A percentile compares a stretch with the other conserved stretches of the same genome.
Evolutionary conservation across 2,329 filamentous ascomycete genomes (phyloP).

Genomic region (Talaromyces sp.): DNA sequence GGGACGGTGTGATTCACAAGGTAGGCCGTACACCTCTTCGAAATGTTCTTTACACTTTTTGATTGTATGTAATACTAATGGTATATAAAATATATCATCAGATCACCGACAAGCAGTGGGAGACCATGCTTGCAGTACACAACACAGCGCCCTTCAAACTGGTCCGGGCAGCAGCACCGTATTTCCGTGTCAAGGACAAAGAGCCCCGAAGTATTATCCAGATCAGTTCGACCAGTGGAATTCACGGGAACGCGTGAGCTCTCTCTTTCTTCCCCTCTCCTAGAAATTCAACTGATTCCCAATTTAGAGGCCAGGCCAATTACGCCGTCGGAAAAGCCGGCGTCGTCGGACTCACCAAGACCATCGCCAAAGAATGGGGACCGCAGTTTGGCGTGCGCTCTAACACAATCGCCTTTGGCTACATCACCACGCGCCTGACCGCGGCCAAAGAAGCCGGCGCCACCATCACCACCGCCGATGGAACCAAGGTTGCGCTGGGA

Average conservation of each 20-base stretch:
- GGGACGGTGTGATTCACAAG: slow-evolving; percentile 90
- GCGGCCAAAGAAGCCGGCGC: slow-evolving; percentile 80
- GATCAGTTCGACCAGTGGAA: slow-evolving; percentile 74
- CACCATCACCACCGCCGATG: slow-evolving; percentile 71
- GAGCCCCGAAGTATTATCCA: slow-evolving; percentile 76
- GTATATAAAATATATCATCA: no score
- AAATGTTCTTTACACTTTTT: no score
- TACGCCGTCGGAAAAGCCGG: slow-evolving; percentile 83
- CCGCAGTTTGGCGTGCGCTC: slow-evolving; percentile 74
- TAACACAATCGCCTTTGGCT: slow-evolving; percentile 81
- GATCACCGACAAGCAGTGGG: slow-evolving; percentile 88
- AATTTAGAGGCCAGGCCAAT: slow-evolving; percentile 69
- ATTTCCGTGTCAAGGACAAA: slow-evolving; percentile 81
- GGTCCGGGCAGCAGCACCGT: slow-evolving; percentile 72
- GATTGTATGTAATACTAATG: no score
- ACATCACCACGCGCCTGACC: slow-evolving; percentile 75
- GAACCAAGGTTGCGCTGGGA: slow-evolving; percentile 68
- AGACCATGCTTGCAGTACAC: slow-evolving; percentile 79
- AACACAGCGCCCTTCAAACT: slow-evolving; percentile 82
- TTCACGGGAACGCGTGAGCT: slow-evolving; percentile 70
- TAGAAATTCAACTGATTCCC: neutral
- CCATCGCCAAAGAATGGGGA: slow-evolving; percentile 89
- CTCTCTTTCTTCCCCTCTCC: neutral
- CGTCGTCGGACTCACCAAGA: slow-evolving; percentile 77
- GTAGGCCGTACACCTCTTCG: no score